phyloP scores from a whole-genome alignment of 2,329 filamentous ascomycete genomes.

The Aphanocladium album region DNA sequence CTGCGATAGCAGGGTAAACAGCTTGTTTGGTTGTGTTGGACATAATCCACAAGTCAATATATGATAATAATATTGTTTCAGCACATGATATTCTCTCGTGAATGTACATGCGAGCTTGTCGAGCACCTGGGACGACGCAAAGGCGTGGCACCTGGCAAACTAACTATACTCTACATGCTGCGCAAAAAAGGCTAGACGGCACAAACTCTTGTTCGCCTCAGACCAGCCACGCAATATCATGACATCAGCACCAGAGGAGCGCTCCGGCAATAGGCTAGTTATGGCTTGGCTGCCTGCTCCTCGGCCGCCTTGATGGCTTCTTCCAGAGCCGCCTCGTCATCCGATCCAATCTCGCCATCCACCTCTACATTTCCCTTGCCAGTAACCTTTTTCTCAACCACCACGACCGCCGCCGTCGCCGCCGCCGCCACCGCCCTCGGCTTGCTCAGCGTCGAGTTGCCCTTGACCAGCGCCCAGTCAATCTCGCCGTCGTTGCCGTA shows the following conservation, averaged over 20 bases:
- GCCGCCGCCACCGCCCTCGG: conserved; percentile 19
- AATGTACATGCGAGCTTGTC: too few relatives aligned
- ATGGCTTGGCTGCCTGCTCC: conserved; percentile 15
- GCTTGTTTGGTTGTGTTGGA: too few relatives aligned
- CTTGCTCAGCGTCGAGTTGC: conserved; percentile 27
- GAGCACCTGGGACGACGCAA: too few relatives aligned
- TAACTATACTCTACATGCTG: too few relatives aligned
- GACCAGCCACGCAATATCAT: too few relatives aligned
- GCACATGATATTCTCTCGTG: too few relatives aligned
- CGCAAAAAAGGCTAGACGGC: too few relatives aligned
- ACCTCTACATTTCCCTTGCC: conserved; percentile 9
- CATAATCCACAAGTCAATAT: too few relatives aligned
- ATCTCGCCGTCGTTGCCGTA: conserved; percentile 80
- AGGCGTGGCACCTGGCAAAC: too few relatives aligned
- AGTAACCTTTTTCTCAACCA: conserved; percentile 15
- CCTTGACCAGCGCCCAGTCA: conserved; percentile 66
- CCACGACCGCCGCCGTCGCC: conserved; percentile 19
- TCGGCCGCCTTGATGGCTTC: conserved; percentile 31
- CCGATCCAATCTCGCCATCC: conserved; percentile 27
- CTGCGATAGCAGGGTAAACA: too few relatives aligned
- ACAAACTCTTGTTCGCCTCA: too few relatives aligned
- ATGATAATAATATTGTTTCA: too few relatives aligned
- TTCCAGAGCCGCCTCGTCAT: conserved; percentile 33
- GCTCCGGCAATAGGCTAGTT: neutral
- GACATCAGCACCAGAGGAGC: neutral